phyloP scores from a whole-genome alignment of 148 eudicot genomes.

The Vaccinium vitisidaea region DNA sequence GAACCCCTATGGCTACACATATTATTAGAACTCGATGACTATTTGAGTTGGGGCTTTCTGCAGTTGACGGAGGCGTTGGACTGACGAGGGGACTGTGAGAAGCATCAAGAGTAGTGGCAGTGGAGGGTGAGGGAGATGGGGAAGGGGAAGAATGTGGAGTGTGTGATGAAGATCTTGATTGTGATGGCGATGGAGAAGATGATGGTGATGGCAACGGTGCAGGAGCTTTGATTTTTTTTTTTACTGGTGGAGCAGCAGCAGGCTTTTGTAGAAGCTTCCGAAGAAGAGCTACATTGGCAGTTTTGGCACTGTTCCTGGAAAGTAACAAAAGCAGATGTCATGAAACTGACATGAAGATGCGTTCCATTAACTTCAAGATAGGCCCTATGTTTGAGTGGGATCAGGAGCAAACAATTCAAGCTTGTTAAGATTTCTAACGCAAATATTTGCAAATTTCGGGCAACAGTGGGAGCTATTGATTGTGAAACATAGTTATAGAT shows the following conservation, averaged over 20 bases:
- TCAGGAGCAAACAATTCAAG: neutral
- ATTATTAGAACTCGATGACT: slow-evolving; percentile 29
- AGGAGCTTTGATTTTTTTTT: neutral
- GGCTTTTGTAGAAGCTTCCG: slow-evolving; percentile 34
- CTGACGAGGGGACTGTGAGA: slow-evolving; percentile 12
- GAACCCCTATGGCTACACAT: slow-evolving; percentile 41
- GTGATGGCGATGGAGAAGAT: slow-evolving; percentile 8
- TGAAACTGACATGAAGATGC: neutral
- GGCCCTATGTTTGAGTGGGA: slow-evolving; percentile 6
- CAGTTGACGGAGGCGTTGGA: slow-evolving; percentile 8
- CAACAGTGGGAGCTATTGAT: neutral
- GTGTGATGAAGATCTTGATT: neutral
- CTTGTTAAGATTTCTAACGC: neutral
- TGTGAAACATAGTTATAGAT: neutral
- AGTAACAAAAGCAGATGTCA: neutral
- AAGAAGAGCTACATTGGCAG: slow-evolving; percentile 11
- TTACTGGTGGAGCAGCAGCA: neutral
- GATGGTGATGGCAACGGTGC: slow-evolving; percentile 5
- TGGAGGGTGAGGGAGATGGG: slow-evolving; percentile 17
- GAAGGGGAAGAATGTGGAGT: slow-evolving; percentile 21
- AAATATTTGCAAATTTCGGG: neutral
- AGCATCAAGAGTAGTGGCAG: slow-evolving; percentile 13
- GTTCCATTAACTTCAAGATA: slow-evolving; percentile 1
- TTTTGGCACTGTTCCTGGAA: slow-evolving; percentile 24
- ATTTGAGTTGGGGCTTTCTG: slow-evolving; percentile 7